Percentiles rank a stretch among this genome's conserved stretches.
Evolutionary conservation across 2,329 filamentous ascomycete species (phyloP).

Genomic region (Phialemonium atrogriseum): DNA sequence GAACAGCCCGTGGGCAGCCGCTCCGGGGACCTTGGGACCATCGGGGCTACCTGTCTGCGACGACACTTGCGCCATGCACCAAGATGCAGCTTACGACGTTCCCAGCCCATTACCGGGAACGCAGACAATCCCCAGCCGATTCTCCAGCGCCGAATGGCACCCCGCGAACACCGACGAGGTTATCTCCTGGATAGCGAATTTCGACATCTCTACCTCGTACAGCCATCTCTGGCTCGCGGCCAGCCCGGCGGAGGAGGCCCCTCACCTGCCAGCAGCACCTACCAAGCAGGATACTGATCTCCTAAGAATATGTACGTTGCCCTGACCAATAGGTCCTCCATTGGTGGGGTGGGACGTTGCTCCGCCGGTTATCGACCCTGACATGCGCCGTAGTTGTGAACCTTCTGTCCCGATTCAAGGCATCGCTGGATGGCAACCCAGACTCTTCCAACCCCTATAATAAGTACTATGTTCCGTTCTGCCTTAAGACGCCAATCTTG

Average conservation of each 20-base stretch:
- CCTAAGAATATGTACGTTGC: conserved; percentile 37
- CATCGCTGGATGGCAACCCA: conserved; percentile 39
- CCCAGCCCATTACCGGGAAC: too few relatives aligned
- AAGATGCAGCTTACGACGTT: conserved; percentile 19
- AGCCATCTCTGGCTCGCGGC: conserved; percentile 9
- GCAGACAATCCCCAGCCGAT: too few relatives aligned
- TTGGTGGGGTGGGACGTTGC: too few relatives aligned
- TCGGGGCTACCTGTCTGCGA: too few relatives aligned
- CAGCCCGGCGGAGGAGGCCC: conserved; percentile 21
- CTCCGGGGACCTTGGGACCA: conserved; percentile 7
- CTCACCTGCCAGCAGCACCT: conserved; percentile 27
- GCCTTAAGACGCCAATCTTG: conserved; percentile 40
- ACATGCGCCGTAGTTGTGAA: conserved; percentile 29
- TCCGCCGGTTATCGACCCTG: too few relatives aligned
- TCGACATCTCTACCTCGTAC: too few relatives aligned
- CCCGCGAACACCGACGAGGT: too few relatives aligned
- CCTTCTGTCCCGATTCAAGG: conserved; percentile 41
- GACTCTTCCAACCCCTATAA: conserved; percentile 33
- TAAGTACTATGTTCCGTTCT: conserved; percentile 38
- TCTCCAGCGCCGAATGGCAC: too few relatives aligned
- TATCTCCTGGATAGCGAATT: too few relatives aligned
- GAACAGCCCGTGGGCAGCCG: conserved; percentile 9
- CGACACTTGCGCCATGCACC: conserved; percentile 16
- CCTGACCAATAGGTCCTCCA: too few relatives aligned
- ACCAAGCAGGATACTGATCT: conserved; percentile 37